Percentiles rank a stretch among this genome's conserved stretches.
phyloP scores from a whole-genome alignment of 495 filamentous ascomycete genomes.

The Podospora pseudoanserina region DNA sequence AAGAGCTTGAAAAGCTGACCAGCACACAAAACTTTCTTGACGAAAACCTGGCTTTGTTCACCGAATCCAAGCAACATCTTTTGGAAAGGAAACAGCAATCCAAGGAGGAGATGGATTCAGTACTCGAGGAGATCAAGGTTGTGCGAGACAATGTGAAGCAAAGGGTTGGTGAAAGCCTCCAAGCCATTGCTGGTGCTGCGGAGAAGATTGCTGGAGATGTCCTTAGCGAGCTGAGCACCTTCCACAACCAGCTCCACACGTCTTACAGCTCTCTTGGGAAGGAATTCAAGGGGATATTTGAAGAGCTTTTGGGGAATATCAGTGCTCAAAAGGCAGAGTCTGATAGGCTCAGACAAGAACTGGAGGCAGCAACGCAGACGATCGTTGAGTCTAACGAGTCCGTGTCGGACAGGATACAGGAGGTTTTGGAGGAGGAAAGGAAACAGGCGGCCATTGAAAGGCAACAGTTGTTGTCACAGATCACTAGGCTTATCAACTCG shows the following conservation, averaged over 20 bases:
- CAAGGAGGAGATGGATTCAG: constrained; percentile 82
- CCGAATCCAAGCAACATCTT: constrained; percentile 61
- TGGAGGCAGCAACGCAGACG: constrained; percentile 62
- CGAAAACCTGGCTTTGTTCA: constrained; percentile 61
- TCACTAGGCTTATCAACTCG: constrained; percentile 67
- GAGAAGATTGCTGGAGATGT: constrained; percentile 86
- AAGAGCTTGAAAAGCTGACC: constrained; percentile 65
- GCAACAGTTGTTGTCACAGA: constrained; percentile 67
- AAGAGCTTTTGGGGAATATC: constrained; percentile 68
- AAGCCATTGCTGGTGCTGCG: constrained; percentile 78
- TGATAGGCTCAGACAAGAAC: constrained; percentile 62
- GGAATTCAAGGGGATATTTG: constrained; percentile 83
- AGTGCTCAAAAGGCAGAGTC: constrained; percentile 76
- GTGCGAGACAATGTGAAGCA: constrained; percentile 82
- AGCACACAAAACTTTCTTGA: constrained; percentile 65
- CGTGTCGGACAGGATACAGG: constrained; percentile 64
- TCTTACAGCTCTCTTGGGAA: constrained; percentile 88
- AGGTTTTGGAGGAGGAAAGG: constrained; percentile 71
- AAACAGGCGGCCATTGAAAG: constrained; percentile 70
- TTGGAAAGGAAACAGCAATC: constrained; percentile 63
- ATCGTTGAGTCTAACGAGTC: constrained; percentile 62
- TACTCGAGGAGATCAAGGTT: constrained; percentile 87
- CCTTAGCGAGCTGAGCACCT: constrained; percentile 76
- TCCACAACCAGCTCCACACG: constrained; percentile 75
- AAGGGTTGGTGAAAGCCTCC: constrained; percentile 79